These are phyloP conservation scores for Globisporangium irregulare DNA, from an alignment of 352 stramenopile species.

Conservation along the genomic window DNA sequence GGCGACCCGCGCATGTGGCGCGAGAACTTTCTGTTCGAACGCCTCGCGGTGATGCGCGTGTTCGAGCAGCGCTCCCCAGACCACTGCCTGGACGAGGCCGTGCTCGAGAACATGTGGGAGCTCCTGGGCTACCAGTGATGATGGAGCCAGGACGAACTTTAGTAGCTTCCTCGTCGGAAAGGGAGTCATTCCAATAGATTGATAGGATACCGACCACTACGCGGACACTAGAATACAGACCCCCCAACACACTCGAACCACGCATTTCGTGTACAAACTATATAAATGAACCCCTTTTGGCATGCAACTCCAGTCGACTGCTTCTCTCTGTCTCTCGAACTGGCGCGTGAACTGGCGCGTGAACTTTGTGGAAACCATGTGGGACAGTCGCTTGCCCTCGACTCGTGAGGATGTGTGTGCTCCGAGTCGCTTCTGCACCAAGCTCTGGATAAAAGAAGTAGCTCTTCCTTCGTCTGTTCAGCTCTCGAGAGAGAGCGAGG, in stretches of 20 bases:
- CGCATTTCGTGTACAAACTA: neutral
- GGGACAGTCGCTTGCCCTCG: neutral
- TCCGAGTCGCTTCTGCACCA: neutral
- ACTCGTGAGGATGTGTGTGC: neutral
- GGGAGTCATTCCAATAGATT: neutral
- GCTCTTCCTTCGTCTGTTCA: neutral
- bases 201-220: neutral
- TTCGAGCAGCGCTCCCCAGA: constrained; percentile 45
- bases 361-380: neutral
- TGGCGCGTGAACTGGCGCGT: neutral
- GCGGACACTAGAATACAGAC: neutral
- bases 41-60: constrained; percentile 40
- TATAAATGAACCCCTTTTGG: neutral
- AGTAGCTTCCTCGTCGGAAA: constrained; percentile 5
- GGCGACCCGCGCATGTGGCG: constrained; percentile 42
- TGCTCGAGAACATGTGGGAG: constrained; percentile 53
- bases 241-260: neutral
- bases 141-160: neutral
- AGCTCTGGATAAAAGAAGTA: neutral
- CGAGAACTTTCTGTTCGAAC: constrained; percentile 46
- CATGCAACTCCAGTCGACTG: neutral
- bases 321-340: neutral
- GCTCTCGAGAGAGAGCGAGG: neutral
- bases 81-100: constrained; percentile 35
- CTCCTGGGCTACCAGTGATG: constrained; percentile 37